A percentile compares a stretch with the other conserved stretches of the same genome.
These are phyloP conservation scores for Phlyctochytrium planicorne DNA, from an alignment of 192 early-diverging fungal genomes.

Conservation along the genomic window DNA sequence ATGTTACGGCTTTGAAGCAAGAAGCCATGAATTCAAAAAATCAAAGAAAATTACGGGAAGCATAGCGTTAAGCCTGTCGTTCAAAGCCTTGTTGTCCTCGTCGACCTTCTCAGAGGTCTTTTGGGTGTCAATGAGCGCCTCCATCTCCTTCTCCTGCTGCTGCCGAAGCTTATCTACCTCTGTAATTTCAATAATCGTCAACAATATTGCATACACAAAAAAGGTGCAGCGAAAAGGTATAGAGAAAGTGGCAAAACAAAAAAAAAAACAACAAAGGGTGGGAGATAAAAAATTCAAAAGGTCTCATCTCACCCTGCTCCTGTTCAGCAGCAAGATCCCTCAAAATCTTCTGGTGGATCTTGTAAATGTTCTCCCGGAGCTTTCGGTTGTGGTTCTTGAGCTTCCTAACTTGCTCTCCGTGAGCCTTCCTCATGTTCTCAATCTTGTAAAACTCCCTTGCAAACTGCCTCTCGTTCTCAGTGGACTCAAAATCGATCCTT, in stretches of 20 bases:
- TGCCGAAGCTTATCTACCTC: constrained; percentile 36
- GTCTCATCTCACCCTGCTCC: constrained; percentile 10
- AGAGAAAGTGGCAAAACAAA: too few relatives aligned
- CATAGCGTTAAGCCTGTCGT: constrained; percentile 45
- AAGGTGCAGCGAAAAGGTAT: too few relatives aligned
- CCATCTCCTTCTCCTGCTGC: constrained; percentile 47
- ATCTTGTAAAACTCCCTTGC: background rate
- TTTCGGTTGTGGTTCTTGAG: constrained; percentile 15
- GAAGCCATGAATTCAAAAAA: too few relatives aligned
- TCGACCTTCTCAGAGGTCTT: constrained; percentile 36
- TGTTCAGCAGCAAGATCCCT: constrained; percentile 17
- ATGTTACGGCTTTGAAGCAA: too few relatives aligned
- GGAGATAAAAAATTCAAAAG: background rate
- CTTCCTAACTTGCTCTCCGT: constrained; percentile 10
- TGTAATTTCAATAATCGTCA: constrained; percentile 5
- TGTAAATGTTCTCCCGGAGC: constrained; percentile 7
- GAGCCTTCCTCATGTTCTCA: background rate
- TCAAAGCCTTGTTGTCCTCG: constrained; percentile 42
- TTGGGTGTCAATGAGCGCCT: constrained; percentile 37
- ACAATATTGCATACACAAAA: constrained; percentile 9
- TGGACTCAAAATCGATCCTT: background rate
- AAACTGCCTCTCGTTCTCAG: constrained; percentile 3
- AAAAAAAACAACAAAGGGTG: too few relatives aligned
- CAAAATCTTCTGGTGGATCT: constrained; percentile 12
- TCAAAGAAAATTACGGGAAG: constrained; percentile 29